A percentile compares a stretch with the other conserved stretches of the same genome.
phyloP scores from a whole-genome alignment of 192 early-diverging fungal genomes.

The Backusella liffmaniae region DNA sequence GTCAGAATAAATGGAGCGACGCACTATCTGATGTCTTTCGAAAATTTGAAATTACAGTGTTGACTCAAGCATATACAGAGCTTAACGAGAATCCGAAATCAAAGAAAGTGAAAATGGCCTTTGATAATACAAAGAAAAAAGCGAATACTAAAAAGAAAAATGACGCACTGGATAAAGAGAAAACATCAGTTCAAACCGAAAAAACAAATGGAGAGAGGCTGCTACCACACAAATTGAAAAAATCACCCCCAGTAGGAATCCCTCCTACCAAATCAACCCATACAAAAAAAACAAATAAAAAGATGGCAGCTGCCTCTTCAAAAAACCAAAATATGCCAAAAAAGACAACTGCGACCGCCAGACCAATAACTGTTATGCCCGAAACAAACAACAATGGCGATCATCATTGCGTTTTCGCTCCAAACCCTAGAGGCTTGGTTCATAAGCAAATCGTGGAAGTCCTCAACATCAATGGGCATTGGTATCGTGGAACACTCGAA shows the following conservation, averaged over 20 bases:
- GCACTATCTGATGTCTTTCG: not conserved
- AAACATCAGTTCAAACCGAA: not conserved
- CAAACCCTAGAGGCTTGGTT: slow-evolving; percentile 41
- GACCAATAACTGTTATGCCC: slow-evolving; percentile 39
- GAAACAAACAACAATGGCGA: slow-evolving; percentile 23
- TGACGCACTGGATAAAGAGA: not conserved
- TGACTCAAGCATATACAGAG: not conserved
- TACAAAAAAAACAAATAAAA: slow-evolving; percentile 19
- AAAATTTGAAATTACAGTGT: not conserved
- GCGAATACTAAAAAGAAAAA: not conserved
- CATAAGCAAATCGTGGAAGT: slow-evolving; percentile 44
- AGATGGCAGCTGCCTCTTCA: slow-evolving; percentile 5
- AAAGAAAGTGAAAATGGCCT: not conserved
- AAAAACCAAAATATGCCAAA: not conserved
- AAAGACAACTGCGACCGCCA: not conserved
- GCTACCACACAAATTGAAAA: not conserved
- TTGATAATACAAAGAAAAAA: not conserved
- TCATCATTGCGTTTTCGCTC: slow-evolving; percentile 20
- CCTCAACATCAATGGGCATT: slow-evolving; percentile 41
- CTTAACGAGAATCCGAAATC: not conserved
- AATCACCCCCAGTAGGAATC: not conserved
- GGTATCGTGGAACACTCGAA: slow-evolving; percentile 47
- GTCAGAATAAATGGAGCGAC: not conserved
- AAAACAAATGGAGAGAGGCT: not conserved
- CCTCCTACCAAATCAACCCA: slow-evolving; percentile 16